Evolutionary conservation across 148 eudicot species (phyloP), one percentile per base, ranked within the genome.

Genomic region (Euryodendron excelsum): DNA sequence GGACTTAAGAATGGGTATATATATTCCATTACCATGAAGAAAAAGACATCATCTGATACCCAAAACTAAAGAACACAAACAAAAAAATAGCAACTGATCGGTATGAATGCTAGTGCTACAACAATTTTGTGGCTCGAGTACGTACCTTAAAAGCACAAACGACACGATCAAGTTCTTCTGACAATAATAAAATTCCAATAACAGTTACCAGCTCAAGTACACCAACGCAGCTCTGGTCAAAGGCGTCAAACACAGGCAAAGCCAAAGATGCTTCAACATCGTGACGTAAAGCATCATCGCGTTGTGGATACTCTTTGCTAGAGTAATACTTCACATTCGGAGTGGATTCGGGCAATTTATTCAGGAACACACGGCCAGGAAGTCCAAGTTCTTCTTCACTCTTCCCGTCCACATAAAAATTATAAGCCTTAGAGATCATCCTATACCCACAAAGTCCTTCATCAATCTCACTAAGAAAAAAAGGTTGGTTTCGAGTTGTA

Each of bases 401-500:
- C 65, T 28, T 31, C 25, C 34, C 33, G 23, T 61, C 65, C 34
- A 30, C 15, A 13, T 61, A 61, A 61, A 61, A 61, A 23, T 61
- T 61, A 61, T 28, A 61, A 11, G 23, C 36, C 18, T 2, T 28
- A 28, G 65, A 61, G 12, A 25, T 61, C 65, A 61, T 61, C 33
- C 65, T 61, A 61, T 61, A 61, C 34, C 14, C 65, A 61, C 34
- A 61, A 61, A 61, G 65, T 31, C 65, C 15, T 31, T 30, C 23
- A 25, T 3, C 15, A 6, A 0, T 23, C 3, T 25, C 27, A 61
- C 31, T 17, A 61, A 61, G 36, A 61, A 31, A 31, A 27, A 28
- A 28, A 61, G 65, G 65, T 61, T 61, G 65, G 65, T 61, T 61
- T 61, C 25, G 65, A 61, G 65, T 61, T 1, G 34, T 61, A 27